A percentile compares a stretch with the other conserved stretches of the same genome.
Conservation (phyloP, 176 grass and related monocot genomes). For the Ensete ventricosum region DNA sequence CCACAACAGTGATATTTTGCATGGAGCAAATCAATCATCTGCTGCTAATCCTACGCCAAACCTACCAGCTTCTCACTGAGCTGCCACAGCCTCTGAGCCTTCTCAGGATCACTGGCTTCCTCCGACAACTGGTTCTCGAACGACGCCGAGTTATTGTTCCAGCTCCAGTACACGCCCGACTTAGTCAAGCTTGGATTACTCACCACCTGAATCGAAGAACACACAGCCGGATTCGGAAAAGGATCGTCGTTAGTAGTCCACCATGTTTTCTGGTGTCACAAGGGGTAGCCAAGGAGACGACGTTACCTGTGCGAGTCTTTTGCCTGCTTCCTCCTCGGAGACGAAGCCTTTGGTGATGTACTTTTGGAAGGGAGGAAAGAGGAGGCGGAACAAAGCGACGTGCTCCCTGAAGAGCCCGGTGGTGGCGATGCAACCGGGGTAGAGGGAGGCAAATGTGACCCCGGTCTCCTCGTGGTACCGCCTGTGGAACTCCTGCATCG, state of each 20-base stretch:
- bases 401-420: conserved; percentile 85
- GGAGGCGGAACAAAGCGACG: conserved; percentile 68
- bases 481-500: conserved; percentile 84
- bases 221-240: not conserved
- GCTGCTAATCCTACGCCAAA: conserved; percentile 13
- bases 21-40: not conserved
- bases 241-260: not conserved
- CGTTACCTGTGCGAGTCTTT: conserved; percentile 73
- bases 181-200: conserved; percentile 86
- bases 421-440: conserved; percentile 95
- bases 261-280: not conserved
- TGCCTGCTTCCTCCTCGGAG: conserved; percentile 89
- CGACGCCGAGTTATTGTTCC: conserved; percentile 90
- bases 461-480: conserved; percentile 90
- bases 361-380: conserved; percentile 96
- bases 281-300: not conserved
- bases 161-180: conserved; percentile 97
- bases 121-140: conserved; percentile 96
- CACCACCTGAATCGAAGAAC: conserved; percentile 37
- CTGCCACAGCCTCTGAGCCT: conserved; percentile 84
- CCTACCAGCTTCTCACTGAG: conserved; percentile 89
- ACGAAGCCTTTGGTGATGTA: conserved; percentile 95
- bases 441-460: conserved; percentile 77
- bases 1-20: not conserved
- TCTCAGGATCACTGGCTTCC: conserved; percentile 78